Base-by-base conservation (phyloP, 2,329 filamentous ascomycete species). In the Sordariomycetes sp. region DNA sequence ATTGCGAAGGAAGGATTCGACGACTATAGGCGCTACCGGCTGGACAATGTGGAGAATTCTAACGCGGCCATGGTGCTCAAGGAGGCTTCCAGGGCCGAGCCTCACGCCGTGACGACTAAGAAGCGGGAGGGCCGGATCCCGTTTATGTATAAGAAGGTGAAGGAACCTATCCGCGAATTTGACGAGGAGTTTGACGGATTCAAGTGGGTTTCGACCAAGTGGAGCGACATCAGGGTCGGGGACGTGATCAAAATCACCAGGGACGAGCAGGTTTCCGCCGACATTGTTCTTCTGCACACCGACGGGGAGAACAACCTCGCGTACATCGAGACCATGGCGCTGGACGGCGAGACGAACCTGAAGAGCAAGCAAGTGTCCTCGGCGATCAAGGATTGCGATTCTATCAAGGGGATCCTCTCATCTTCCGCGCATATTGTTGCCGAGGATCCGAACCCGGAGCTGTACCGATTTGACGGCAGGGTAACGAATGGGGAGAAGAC, bases 1-100 rank as follows among this genome's bases (percentile, higher is more conserved):
- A 88, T 96, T 65, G 79, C 79, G 32, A 96, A 96, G 68, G 90
- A 96, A 72, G 90, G 90, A 0, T 94, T 90, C 64, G 90, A 96
- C 68, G 90, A 96, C 69, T 85, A 87, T 65, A 83, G 88, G 64
- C 79, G 90, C 60, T 88, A 94, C 70, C 81, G 87, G 18, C 76
- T 95, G 53, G 90, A 96, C 67, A 90, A 86, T 65, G 81, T 88
- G 24, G 90, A 96, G 70, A 96, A 96, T 67, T 77, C 79, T 3
- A 73, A 76, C 54, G 70, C 73, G 11, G 74, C 74, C 1, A 79
- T 73, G 2, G 74, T 79, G 2, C 54, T 65, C 24, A 65, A 64
- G 22, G 56, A 61, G 18, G 53, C 58, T 6, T 25, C 48, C 25
- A 60, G 59, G 40, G 48, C 57, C 18, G 18, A 20, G 53, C 57